Base-by-base conservation (phyloP, 208 protist genomes). In the Acanthamoeba lugdunensis region DNA sequence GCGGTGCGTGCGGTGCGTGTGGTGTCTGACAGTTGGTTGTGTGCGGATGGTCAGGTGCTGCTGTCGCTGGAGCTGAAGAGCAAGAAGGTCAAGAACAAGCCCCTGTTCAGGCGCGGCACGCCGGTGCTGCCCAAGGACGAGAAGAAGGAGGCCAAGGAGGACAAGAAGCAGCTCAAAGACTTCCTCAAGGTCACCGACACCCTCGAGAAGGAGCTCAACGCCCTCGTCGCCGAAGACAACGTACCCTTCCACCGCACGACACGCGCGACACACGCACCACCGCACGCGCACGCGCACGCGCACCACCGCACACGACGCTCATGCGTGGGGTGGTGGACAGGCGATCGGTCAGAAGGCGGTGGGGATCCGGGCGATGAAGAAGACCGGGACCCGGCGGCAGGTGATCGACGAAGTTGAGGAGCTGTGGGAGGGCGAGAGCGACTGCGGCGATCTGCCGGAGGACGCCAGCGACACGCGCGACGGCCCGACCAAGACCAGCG, bases 71-170 rank as follows among this genome's bases (percentile, higher is more conserved):
- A 50, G 37, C 25, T 84, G 28, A 63, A 90, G 82, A 25, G 16
- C 14, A 90, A 90, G 56, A 90, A 90, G 82, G 30, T 13, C 54
- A 90, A 90, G 82, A 90, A 90, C 56, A 90, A 90, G 45, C 75
- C 75, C 23, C 45, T 84, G 45, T 56, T 84, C 48, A 16, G 48
- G 21, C 75, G 75, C 8, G 18, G 9, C 75, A 84, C 18, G 23
- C 25, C 75, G 13, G 75, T 67, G 23, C 25, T 67, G 61, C 61
- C 61, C 75, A 84, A 84, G 48, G 75, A 84, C 48, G 75, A 84
- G 75, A 84, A 84, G 75, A 84, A 84, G 75, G 75, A 84, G 21
- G 14, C 25, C 75, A 84, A 84, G 75, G 75, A 84, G 48, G 75
- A 84, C 28, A 50, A 56, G 41, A 84, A 84, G 28, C 25, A 23